These are phyloP conservation scores for Udeniomyces megalosporus DNA, from an alignment of 768 basidiomycete genomes.

Conservation along the genomic window DNA sequence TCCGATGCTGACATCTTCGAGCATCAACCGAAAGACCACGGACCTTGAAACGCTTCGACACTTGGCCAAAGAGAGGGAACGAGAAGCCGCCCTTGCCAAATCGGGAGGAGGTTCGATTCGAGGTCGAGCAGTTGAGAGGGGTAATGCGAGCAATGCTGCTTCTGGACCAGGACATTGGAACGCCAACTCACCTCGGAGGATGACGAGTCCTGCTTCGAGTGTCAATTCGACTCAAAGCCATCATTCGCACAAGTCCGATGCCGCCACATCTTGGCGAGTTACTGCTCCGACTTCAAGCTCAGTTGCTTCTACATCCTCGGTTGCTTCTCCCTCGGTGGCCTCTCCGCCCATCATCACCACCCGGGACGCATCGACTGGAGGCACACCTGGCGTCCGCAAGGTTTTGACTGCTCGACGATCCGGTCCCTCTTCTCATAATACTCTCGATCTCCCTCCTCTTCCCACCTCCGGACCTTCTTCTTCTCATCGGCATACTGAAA, in stretches of 20 bases:
- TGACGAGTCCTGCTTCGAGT: slow-evolving; percentile 1
- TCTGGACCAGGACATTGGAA: neutral
- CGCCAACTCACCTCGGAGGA: neutral
- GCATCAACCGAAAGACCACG: slow-evolving; percentile 2
- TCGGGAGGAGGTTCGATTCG: neutral
- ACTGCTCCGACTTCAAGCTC: neutral
- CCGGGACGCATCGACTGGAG: slow-evolving; percentile 2
- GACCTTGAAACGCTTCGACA: slow-evolving; percentile 1
- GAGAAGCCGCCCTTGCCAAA: neutral
- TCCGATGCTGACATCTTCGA: no score
- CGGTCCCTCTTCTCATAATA: no score
- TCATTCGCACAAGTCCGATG: neutral
- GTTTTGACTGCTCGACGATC: slow-evolving; percentile 4
- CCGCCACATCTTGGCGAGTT: neutral
- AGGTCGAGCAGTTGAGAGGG: slow-evolving; percentile 1
- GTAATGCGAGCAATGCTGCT: no score
- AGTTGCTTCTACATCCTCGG: neutral
- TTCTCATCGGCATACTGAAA: neutral
- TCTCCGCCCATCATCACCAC: neutral
- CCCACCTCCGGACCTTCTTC: neutral
- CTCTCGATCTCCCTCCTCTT: no score
- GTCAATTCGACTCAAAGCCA: slow-evolving; percentile 3
- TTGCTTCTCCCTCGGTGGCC: neutral
- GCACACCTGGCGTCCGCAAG: neutral
- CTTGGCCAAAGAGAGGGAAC: slow-evolving; percentile 1